Evolutionary conservation across 306 rosid genomes (phyloP).

Genomic region (Nissolia schottii): DNA sequence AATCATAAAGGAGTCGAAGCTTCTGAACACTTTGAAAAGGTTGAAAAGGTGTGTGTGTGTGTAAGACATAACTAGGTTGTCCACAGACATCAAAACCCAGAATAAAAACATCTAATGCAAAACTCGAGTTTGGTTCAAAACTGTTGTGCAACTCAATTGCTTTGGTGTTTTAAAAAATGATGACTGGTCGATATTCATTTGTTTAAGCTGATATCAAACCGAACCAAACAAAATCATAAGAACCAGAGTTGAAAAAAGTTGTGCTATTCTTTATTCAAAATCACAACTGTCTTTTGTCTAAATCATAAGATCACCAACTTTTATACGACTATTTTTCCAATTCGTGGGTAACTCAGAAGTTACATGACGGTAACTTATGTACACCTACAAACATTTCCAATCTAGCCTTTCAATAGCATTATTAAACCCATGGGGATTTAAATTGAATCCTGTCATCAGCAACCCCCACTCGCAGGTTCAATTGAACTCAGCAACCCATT

Average conservation of each 20-base stretch:
- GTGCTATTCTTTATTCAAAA: slow-evolving; percentile 36
- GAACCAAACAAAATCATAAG: background rate
- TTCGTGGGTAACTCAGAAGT: background rate
- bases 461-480: slow-evolving; percentile 77
- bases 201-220: background rate
- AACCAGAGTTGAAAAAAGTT: background rate
- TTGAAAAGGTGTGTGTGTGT: background rate
- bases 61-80: background rate
- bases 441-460: slow-evolving; percentile 30
- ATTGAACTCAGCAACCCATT: slow-evolving; percentile 81
- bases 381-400: slow-evolving; percentile 24
- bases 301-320: slow-evolving; percentile 12
- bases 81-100: background rate
- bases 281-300: slow-evolving; percentile 22
- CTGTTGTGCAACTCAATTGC: background rate
- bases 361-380: slow-evolving; percentile 31
- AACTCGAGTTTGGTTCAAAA: background rate
- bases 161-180: background rate
- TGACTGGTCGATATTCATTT: background rate
- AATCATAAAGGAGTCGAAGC: background rate
- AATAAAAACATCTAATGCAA: background rate
- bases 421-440: background rate
- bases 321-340: slow-evolving; percentile 8
- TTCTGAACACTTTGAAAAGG: background rate
- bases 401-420: background rate